A percentile compares a stretch with the other conserved stretches of the same genome.
phyloP scores from a whole-genome alignment of 2,329 filamentous ascomycete species.

The Alternaria hordeiaustralica region DNA sequence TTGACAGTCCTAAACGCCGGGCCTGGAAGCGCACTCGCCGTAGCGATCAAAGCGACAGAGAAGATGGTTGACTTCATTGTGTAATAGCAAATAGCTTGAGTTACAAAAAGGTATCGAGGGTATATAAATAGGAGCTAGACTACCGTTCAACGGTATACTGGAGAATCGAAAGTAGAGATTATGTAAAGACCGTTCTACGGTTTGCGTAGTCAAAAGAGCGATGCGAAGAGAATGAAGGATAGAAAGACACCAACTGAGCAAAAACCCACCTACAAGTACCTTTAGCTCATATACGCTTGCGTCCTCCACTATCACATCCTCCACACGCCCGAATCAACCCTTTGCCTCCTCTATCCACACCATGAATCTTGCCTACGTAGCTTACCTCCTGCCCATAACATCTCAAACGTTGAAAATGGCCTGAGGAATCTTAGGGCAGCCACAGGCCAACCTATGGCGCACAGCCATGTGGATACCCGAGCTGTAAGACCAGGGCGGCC shows the following conservation, averaged over 20 bases:
- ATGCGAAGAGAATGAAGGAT: slow-evolving; percentile 16
- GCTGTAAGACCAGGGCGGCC: slow-evolving; percentile 18
- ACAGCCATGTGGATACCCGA: slow-evolving; percentile 12
- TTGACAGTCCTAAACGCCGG: slow-evolving; percentile 5
- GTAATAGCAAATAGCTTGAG: background rate
- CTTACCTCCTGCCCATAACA: slow-evolving; percentile 1
- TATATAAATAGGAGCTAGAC: slow-evolving; percentile 1
- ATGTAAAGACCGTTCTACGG: slow-evolving; percentile 36
- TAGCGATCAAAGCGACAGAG: slow-evolving; percentile 16
- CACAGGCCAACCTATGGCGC: slow-evolving; percentile 22
- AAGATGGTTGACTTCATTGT: slow-evolving; percentile 26
- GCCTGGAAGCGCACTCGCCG: slow-evolving; percentile 24
- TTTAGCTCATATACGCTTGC: background rate
- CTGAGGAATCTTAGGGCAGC: slow-evolving; percentile 9
- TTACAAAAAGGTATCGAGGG: slow-evolving; percentile 1
- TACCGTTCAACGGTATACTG: slow-evolving; percentile 33
- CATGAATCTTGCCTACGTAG: background rate
- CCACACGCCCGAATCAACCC: background rate
- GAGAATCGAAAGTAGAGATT: slow-evolving; percentile 19
- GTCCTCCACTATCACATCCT: background rate
- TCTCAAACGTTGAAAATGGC: slow-evolving; percentile 6
- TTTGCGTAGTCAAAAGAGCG: slow-evolving; percentile 23
- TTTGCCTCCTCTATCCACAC: slow-evolving; percentile 7
- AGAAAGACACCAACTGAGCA: background rate
- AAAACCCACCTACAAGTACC: background rate